A percentile compares a stretch with the other conserved stretches of the same genome.
phyloP scores from a whole-genome alignment of 305 asterid genomes.

The Fraxinus floribunda region DNA sequence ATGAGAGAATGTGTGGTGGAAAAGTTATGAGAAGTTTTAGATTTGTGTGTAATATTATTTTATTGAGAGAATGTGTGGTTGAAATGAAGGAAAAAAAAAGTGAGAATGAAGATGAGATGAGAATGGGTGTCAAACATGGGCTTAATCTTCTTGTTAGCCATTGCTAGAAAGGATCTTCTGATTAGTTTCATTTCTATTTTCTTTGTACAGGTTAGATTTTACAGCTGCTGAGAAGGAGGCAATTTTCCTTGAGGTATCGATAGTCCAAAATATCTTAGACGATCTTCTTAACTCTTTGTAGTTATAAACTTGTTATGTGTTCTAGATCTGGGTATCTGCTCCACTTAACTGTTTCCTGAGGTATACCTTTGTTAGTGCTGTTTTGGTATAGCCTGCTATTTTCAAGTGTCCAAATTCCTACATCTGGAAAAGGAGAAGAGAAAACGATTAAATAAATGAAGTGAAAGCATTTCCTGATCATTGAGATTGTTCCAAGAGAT shows the following conservation, averaged over 20 bases:
- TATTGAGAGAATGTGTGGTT: no score
- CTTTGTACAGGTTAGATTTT: constrained; percentile 70
- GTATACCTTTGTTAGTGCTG: constrained; percentile 1
- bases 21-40: no score
- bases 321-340: constrained; percentile 12
- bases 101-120: no score
- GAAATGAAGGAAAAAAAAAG: no score
- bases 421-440: background rate
- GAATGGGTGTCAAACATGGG: no score
- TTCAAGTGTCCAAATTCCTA: background rate
- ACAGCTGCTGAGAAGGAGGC: constrained; percentile 70
- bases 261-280: constrained; percentile 4
- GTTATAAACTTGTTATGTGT: constrained; percentile 12
- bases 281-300: constrained; percentile 13
- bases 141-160: constrained; percentile 16
- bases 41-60: no score
- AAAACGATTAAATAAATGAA: background rate
- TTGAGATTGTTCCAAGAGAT: constrained; percentile 3
- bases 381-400: background rate
- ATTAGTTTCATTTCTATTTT: constrained; percentile 26
- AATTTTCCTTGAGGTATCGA: constrained; percentile 69
- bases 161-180: constrained; percentile 18
- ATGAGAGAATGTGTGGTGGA: no score
- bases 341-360: background rate
- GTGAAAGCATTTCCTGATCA: background rate